These are phyloP conservation scores for Selenicereus undatus DNA, from an alignment of 148 eudicot species.

Conservation along the genomic window DNA sequence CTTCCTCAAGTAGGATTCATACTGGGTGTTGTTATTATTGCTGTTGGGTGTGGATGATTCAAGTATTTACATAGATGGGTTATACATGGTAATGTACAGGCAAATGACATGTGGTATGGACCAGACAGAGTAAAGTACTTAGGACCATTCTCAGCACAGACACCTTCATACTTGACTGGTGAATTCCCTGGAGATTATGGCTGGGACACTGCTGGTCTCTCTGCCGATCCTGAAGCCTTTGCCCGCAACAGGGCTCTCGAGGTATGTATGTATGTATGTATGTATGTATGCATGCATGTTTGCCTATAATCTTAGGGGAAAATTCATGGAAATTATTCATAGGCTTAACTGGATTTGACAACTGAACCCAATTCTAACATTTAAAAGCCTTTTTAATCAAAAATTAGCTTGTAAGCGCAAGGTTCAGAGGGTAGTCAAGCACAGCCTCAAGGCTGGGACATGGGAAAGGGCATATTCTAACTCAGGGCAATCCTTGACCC, in stretches of 20 bases:
- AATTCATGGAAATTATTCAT: no score
- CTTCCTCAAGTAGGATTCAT: no score
- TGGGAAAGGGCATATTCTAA: no score
- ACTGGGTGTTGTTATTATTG: no score
- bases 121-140: constrained; percentile 84
- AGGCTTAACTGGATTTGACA: no score
- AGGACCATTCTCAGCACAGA: constrained; percentile 95
- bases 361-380: background rate
- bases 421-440: no score
- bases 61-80: background rate
- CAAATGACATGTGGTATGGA: constrained; percentile 88
- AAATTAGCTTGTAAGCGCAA: background rate
- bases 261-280: constrained; percentile 51
- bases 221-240: constrained; percentile 94
- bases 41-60: background rate
- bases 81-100: constrained; percentile 29
- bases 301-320: background rate
- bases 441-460: no score
- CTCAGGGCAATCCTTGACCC: no score
- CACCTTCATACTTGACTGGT: constrained; percentile 78
- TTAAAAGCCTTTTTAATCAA: background rate
- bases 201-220: constrained; percentile 95
- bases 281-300: background rate
- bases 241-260: constrained; percentile 94
- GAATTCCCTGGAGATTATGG: constrained; percentile 95